Evolutionary conservation across 345 rosid species (phyloP), one percentile per base, ranked within the genome.

Genomic region (Salix brachista): DNA sequence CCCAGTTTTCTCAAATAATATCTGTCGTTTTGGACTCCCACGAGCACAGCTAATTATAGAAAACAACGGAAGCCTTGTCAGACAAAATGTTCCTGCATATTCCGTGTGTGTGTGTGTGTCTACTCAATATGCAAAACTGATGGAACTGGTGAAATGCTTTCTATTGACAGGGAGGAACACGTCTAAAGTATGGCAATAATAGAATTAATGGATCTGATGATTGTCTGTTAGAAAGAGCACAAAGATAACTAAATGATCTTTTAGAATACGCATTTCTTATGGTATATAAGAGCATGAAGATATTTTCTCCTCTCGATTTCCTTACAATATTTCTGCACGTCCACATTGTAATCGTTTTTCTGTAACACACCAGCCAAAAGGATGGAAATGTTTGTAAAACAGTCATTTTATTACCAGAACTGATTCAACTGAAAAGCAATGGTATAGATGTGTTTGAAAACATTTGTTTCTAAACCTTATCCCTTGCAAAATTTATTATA

Each of bases 11-110:
- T 89, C 71, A 39, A 82, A 86, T 60, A 95, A 78, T 36, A 77
- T 77, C 78, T 93, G 91, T 52, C 96, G 87, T 81, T 91, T 95
- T 37, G 91, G 89, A 85, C 97, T 95, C 37, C 99, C 97, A 2
- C 96, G 94, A 71, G 92, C 97, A 83, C 94, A 91, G 76, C 97
- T 95, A 77, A 62, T 75, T 71, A 8, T 48, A 23, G 18, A 69
- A 70, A 80, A 67, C 18, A 28, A 46, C 26, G 73, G 60, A 60
- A 62, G 65, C 75, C 37, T 12, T 42, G 23, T 25, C 17, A 23
- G 18, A 34, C 52, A 56, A 42, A 48, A 39, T 6, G 44, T 41
- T 10, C 44, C 44, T 41, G 44, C 14, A 41, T 41, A 10, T 41
- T 41, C 11, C 14, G 1, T 41, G 14, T 10, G 44, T 10, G 44